These are phyloP conservation scores for Periconia sp. DNA, from an alignment of 2,329 filamentous ascomycete species.

Conservation along the genomic window DNA sequence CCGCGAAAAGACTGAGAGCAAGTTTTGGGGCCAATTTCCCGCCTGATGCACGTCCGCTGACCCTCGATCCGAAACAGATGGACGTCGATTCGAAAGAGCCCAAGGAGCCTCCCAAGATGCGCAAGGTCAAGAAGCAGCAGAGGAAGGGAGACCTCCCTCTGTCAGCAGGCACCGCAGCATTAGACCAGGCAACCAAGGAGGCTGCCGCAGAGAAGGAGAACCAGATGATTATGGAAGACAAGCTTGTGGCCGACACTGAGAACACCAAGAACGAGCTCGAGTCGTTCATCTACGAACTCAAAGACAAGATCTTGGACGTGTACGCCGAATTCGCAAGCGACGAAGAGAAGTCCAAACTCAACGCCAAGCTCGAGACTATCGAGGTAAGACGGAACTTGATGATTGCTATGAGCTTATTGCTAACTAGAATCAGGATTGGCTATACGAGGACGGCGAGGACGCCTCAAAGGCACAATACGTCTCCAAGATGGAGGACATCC, in stretches of 20 bases:
- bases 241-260: constrained; percentile 95
- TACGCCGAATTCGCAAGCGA: constrained; percentile 88
- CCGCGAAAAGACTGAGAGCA: constrained; percentile 38
- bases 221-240: constrained; percentile 95
- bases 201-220: constrained; percentile 78
- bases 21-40: constrained; percentile 21
- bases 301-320: constrained; percentile 90
- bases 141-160: constrained; percentile 95
- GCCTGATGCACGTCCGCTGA: constrained; percentile 28
- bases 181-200: constrained; percentile 70
- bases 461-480: constrained; percentile 91
- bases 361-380: constrained; percentile 75
- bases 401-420: neutral
- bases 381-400: constrained; percentile 67
- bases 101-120: constrained; percentile 68
- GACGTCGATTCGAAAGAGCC: constrained; percentile 43
- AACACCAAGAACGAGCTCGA: constrained; percentile 99
- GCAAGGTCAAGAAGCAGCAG: constrained; percentile 99
- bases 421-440: constrained; percentile 74
- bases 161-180: constrained; percentile 75
- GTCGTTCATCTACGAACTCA: constrained; percentile 94
- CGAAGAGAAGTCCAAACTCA: constrained; percentile 87
- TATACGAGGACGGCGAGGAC: constrained; percentile 97
- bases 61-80: constrained; percentile 37
- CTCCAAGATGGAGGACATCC: constrained; percentile 94